Conservation (phyloP, 441 rosid genomes). For the Corymbia citriodora region DNA sequence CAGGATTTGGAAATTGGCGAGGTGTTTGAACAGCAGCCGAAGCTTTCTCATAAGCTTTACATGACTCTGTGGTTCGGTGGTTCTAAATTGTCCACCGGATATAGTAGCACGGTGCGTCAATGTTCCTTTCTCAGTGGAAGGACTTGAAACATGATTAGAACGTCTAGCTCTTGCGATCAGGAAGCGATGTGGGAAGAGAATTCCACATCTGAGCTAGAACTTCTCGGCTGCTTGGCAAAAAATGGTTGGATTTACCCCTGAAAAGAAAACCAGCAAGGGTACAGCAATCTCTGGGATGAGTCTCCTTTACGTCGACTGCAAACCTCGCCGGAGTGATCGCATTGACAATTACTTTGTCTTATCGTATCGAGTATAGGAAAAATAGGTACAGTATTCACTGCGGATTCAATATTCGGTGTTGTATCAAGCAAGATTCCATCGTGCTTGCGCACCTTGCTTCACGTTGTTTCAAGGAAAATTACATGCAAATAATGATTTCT, state of each 20-base stretch:
- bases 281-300: neutral
- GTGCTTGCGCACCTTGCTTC: neutral
- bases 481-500: neutral
- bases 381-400: neutral
- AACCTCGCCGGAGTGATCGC: neutral
- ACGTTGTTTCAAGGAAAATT: neutral
- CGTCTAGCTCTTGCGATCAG: neutral
- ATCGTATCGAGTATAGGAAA: neutral
- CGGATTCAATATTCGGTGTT: neutral
- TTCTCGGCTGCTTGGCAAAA: neutral
- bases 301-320: neutral
- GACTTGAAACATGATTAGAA: neutral
- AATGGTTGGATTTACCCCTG: neutral
- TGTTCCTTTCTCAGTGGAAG: neutral
- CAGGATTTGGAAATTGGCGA: neutral
- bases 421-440: neutral
- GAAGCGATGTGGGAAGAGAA: neutral
- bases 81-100: neutral
- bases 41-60: neutral
- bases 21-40: no score
- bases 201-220: rapidly evolving
- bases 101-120: neutral
- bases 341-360: neutral
- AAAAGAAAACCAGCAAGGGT: neutral
- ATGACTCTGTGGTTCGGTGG: neutral